Evolutionary conservation across 1,284 basidiomycete genomes (phyloP).

Genomic region (Rhodotorula sp.): DNA sequence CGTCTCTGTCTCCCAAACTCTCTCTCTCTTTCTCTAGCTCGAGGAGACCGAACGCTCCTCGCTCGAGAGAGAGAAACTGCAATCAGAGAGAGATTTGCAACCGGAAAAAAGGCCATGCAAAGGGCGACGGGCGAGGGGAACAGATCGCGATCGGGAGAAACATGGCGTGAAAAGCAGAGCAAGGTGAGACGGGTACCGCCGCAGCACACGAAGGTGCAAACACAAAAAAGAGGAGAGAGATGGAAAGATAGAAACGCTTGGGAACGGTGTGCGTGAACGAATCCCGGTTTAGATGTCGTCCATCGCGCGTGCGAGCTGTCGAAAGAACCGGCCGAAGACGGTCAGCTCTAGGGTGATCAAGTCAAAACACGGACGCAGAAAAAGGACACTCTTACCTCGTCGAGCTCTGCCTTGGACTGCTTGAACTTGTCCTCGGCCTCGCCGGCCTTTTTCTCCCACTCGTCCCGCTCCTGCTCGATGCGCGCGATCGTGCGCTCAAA

Average conservation of each 20-base stretch:
- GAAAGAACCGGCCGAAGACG: too few species aligned
- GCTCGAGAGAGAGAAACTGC: neutral
- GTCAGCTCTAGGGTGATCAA: too few species aligned
- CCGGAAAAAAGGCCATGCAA: neutral
- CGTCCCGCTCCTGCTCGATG: constrained; percentile 85
- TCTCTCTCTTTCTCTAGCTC: too few species aligned
- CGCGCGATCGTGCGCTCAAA: constrained; percentile 89
- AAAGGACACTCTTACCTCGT: constrained; percentile 60
- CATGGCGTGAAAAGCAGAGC: too few species aligned
- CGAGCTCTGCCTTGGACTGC: constrained; percentile 76
- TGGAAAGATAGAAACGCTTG: too few species aligned
- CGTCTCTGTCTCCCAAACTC: too few species aligned
- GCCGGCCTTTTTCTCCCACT: constrained; percentile 92
- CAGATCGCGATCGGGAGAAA: neutral
- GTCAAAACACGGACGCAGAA: neutral
- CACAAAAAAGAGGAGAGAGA: neutral
- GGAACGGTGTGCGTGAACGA: neutral
- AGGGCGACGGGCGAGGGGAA: neutral
- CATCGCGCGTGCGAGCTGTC: constrained; percentile 35
- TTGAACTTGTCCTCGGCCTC: constrained; percentile 67
- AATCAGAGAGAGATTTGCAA: neutral
- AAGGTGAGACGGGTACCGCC: neutral
- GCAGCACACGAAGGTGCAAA: neutral
- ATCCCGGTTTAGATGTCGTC: constrained; percentile 34
- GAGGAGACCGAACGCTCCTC: neutral